Evolutionary conservation across 306 rosid species (phyloP).

Genomic region (Ormosia semicastrata): DNA sequence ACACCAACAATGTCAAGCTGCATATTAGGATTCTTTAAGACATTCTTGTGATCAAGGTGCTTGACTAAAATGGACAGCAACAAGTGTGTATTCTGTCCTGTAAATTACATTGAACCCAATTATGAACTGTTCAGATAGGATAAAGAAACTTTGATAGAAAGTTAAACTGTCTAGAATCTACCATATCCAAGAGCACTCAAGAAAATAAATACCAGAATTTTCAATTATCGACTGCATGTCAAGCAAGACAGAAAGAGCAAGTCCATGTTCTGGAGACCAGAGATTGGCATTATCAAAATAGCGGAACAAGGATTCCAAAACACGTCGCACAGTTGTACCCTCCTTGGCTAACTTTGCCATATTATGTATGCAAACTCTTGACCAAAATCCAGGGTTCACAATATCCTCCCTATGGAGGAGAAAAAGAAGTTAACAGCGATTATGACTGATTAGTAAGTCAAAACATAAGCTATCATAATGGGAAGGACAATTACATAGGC

Average conservation of each 20-base stretch:
- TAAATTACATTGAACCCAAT: constrained; percentile 29
- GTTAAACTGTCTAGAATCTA: constrained; percentile 1
- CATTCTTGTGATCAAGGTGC: constrained; percentile 96
- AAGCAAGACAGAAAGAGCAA: constrained; percentile 56
- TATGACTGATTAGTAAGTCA: not conserved
- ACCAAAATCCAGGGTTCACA: constrained; percentile 57
- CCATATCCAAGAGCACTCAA: constrained; percentile 4
- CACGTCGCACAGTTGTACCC: constrained; percentile 70
- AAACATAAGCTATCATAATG: constrained; percentile 22
- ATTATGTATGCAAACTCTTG: constrained; percentile 61
- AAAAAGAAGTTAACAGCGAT: constrained; percentile 21
- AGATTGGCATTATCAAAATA: constrained; percentile 58
- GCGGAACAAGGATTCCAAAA: constrained; percentile 65
- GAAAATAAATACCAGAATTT: constrained; percentile 50
- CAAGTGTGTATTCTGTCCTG: constrained; percentile 89
- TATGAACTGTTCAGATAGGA: constrained; percentile 13
- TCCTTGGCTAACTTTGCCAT: constrained; percentile 79
- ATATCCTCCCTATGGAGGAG: constrained; percentile 45
- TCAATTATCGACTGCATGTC: constrained; percentile 66
- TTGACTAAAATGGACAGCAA: constrained; percentile 81
- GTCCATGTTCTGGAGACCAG: constrained; percentile 70
- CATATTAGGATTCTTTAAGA: constrained; percentile 78
- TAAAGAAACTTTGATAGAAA: constrained; percentile 7
- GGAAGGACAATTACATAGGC: constrained; percentile 43
- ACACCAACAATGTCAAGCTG: constrained; percentile 86